Evolutionary conservation across 2,329 filamentous ascomycete species (phyloP), one percentile per base, ranked within the genome.

Genomic region (Leptographium lundbergii): DNA sequence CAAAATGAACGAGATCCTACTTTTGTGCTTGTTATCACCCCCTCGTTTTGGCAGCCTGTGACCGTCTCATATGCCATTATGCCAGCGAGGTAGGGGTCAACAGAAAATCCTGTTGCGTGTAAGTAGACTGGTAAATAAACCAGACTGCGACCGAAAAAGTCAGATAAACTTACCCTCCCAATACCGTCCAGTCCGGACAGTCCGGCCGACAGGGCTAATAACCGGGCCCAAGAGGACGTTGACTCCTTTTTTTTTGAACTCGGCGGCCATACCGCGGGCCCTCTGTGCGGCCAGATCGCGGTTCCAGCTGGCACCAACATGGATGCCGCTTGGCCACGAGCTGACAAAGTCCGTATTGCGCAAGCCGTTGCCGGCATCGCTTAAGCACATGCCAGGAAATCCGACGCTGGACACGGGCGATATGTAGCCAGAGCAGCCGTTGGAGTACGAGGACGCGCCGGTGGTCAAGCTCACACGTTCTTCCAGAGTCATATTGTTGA

Each of bases 401-500:
- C 67, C 63, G 22, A 77, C 62, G 4, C 74, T 68, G 17, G 67
- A 54, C 9, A 77, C 68, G 9, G 71, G 65, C 0, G 69, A 65
- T 34, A 77, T 72, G 61, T 70, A 74, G n/a, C 78, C 78, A 0
- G 72, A 71, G 66, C 78, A 81, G 53, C 76, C 72, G 32, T 73
- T 76, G n/a, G 73, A 71, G 3, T 69, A 82, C 64, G 70, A 82
- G 64, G 80, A 77, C 54, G 84, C 79, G 62, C 89, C 89, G 1
- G 86, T 87, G 0, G 88, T 91, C 60, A 94, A 71, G 66, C 84
- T 86, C 67, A 91, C 81, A 70, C 91, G 91, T 72, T 94, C 88
- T 25, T 83, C 75, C 42, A 91, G 73, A 0, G 87, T 91, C 73
- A 92, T 76, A 65, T 86, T 77, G 27, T 76, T 77, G 19, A 94